These are phyloP conservation scores for Lathyrus oleraceus DNA, from an alignment of 306 rosid genomes.

Conservation along the genomic window DNA sequence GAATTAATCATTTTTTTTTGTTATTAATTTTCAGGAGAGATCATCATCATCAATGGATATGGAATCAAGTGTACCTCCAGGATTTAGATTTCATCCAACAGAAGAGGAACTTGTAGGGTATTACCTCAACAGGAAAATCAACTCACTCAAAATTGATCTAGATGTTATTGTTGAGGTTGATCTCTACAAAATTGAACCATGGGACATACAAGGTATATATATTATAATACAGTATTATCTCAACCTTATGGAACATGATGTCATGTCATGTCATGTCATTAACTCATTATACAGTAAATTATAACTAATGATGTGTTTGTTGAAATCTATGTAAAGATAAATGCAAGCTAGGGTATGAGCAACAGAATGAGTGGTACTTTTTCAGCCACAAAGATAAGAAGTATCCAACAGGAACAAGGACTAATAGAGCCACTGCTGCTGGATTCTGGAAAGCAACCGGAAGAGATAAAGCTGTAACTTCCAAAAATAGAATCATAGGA, in stretches of 20 bases:
- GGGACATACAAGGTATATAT: conserved; percentile 88
- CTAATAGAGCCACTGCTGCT: conserved; percentile 84
- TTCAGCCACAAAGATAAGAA: conserved; percentile 93
- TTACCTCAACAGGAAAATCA: conserved; percentile 83
- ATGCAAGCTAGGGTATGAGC: conserved; percentile 75
- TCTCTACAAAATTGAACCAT: conserved; percentile 91
- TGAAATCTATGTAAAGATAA: conserved; percentile 42
- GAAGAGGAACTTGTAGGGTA: conserved; percentile 95
- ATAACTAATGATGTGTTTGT: background rate
- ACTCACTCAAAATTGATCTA: conserved; percentile 69
- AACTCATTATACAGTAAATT: background rate
- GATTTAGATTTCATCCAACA: conserved; percentile 97
- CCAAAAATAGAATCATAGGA: conserved; percentile 72
- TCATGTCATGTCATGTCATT: background rate
- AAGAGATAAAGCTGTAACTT: conserved; percentile 83
- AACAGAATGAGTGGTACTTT: conserved; percentile 88
- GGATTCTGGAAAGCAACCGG: conserved; percentile 99
- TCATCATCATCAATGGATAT: conserved; percentile 51
- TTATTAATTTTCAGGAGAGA: conserved; percentile 42
- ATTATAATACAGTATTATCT: too few species aligned
- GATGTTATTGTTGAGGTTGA: conserved; percentile 86
- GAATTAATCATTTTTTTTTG: too few species aligned
- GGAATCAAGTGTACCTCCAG: conserved; percentile 93
- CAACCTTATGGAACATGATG: background rate
- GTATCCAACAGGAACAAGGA: conserved; percentile 86